Base-by-base conservation (phyloP, 2,329 filamentous ascomycete genomes). In the Ceratocystis diversiconidia region DNA sequence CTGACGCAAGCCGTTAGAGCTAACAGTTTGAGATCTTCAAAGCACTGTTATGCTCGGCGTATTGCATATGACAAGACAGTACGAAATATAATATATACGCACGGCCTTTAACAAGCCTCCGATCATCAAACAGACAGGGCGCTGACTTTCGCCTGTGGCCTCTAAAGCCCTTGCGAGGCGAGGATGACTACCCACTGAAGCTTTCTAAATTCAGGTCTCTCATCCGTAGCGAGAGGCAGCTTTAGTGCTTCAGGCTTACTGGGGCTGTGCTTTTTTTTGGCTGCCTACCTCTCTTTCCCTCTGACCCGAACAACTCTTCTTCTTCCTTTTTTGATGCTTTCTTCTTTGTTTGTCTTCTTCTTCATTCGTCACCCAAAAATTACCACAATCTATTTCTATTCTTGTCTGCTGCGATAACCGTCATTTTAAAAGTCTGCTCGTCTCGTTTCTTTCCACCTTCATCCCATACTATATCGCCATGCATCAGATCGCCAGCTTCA, bases 1-100 rank as follows among this genome's bases (percentile, higher is more conserved):
- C 55, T 59, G 25, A 59, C 55, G 55, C 55, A 59, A 32, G 55
- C 36, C n/a, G 55, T 59, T 59, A 59, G 55, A 8, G 55, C 3
- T 3, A 8, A 3, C 25, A 32, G 55, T 59, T 36, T 36, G 25
- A 59, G 28, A 32, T 12, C 1, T 8, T 25, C 4, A n/a, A n/a
- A 5, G 28, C 55, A 59, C 55, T 30, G 55, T 12, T 28, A 10
- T 22, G 12, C 1, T 17, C 7, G 1, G 4, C 5, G 2, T 8
- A 1, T 17, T 5, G 22, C 17, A 36, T 10, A 2, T 19, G 3
- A 4, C 3, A 41, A 12, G 2, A 59, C 55, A 12, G 55, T 59
- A 5, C 8, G 28, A 36, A n/a, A 5, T 2, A 7, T 1, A 12
- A 0, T 15, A 3, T 0, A 59, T 1, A 19, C 6, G 55, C 55